Evolutionary conservation across 495 filamentous ascomycete genomes (phyloP), one percentile per base, ranked within the genome.

Genomic region (Talaromyces ruber): DNA sequence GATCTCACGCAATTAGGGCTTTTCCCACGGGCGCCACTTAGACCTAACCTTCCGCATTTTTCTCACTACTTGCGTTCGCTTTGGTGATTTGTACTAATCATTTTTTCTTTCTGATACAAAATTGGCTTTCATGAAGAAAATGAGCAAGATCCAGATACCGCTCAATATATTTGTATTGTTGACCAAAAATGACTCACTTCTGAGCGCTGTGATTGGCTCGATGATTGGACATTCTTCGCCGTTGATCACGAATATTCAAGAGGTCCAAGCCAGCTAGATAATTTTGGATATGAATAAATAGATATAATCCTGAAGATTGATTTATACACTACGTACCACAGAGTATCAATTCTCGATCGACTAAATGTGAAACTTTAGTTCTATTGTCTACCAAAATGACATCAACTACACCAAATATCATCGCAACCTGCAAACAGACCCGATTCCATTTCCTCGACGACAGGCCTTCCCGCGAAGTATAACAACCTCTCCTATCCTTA

Each of bases 351-450:
- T 47, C 9, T 21, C 14, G 4, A 58, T 58, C 11, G 3, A 21
- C 16, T 30, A 21, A n/a, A 21, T 14, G 4, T 28, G 6, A 4
- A 55, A 37, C 11, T 58, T 43, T 4, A 3, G 18, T 16, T 16
- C n/a, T 43, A 24, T 3, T 18, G 24, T 21, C 9, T 28, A 12
- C 16, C 24, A 55, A 55, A 55, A 62, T 62, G 60, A 45, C 30
- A n/a, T 21, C 43, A n/a, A 34, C 51, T 21, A 59, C 64, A 6
- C 70, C 71, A 6, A 69, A 69, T 9, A 79, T 79, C 25, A 66
- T 79, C 43, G 76, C 76, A n/a, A 75, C 76, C 12, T 77, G 73
- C 71, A 78, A 76, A 59, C 77, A 79, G 61, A 79, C 75, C 6
- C 71, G 77, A 3, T 79, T 79, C 52, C 77, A 79, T 64, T 68